These are phyloP conservation scores for Populus ilicifolia DNA, from an alignment of 345 rosid species.

Conservation along the genomic window DNA sequence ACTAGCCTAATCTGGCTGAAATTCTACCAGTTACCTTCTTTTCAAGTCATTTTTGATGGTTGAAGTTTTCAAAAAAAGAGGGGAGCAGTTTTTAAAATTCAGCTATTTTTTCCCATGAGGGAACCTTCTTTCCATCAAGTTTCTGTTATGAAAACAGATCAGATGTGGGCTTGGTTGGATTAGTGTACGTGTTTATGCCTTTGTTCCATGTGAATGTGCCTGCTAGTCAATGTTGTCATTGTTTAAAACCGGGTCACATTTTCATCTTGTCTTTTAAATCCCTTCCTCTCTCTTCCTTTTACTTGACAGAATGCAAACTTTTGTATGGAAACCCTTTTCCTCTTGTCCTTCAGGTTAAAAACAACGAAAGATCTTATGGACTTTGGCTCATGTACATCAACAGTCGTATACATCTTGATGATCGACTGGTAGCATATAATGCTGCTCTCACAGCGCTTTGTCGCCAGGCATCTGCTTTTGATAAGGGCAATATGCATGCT, in stretches of 20 bases:
- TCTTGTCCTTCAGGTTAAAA: constrained; percentile 63
- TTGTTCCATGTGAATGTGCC: not conserved
- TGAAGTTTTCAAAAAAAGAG: not conserved
- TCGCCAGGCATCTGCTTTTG: constrained; percentile 39
- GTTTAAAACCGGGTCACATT: not conserved
- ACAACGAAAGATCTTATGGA: constrained; percentile 60
- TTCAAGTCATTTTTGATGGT: not conserved
- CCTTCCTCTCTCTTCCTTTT: not conserved
- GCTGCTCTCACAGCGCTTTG: constrained; percentile 64
- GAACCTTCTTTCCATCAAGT: not conserved
- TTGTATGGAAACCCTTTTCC: constrained; percentile 40
- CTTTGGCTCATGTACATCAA: constrained; percentile 90
- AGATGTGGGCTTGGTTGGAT: not conserved
- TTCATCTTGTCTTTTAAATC: not conserved
- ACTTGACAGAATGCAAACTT: constrained; percentile 16
- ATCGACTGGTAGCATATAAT: constrained; percentile 66
- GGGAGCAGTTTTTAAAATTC: not conserved
- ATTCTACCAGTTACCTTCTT: not conserved
- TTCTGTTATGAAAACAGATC: not conserved
- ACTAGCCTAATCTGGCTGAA: not conserved
- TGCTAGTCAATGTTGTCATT: too few species aligned
- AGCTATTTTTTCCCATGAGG: not conserved
- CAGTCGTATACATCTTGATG: constrained; percentile 63
- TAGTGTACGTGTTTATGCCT: not conserved
- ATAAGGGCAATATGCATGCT: constrained; percentile 36